phyloP scores from a whole-genome alignment of 352 stramenopile species.

The Albugo laibachii region DNA sequence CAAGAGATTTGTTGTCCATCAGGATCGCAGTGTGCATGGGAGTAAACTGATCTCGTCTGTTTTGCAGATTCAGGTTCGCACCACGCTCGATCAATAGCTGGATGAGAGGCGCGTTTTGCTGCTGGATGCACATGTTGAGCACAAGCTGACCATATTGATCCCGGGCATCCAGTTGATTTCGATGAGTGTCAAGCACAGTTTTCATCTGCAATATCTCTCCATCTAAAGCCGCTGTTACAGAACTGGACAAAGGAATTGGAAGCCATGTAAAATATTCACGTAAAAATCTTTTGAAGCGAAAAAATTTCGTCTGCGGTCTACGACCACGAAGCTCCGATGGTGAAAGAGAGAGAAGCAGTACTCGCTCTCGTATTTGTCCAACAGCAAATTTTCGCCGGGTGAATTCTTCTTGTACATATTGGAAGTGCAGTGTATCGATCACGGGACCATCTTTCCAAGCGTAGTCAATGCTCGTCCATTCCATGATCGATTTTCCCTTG shows the following conservation, averaged over 20 bases:
- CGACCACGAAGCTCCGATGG: constrained; percentile 39
- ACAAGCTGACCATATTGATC: constrained; percentile 24
- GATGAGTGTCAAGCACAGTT: constrained; percentile 26
- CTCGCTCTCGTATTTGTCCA: constrained; percentile 26
- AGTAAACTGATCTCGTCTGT: constrained; percentile 29
- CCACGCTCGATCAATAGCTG: constrained; percentile 46
- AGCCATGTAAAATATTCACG: constrained; percentile 46
- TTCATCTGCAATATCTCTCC: constrained; percentile 58
- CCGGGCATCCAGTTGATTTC: constrained; percentile 3
- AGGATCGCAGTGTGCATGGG: constrained; percentile 54
- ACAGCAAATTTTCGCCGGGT: constrained; percentile 32
- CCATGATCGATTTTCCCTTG: too few relatives aligned
- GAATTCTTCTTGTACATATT: constrained; percentile 48
- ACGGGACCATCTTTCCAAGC: constrained; percentile 39
- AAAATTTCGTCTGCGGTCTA: constrained; percentile 28
- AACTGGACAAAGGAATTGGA: constrained; percentile 29
- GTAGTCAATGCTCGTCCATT: constrained; percentile 14
- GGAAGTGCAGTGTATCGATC: constrained; percentile 46
- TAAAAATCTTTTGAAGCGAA: constrained; percentile 20
- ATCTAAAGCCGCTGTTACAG: constrained; percentile 52
- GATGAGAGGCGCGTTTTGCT: constrained; percentile 49
- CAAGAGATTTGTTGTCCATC: constrained; percentile 69
- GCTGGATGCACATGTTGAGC: constrained; percentile 59
- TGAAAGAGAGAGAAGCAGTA: constrained; percentile 31
- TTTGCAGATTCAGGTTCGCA: constrained; percentile 39